These are phyloP conservation scores for Populus simonii DNA, from an alignment of 345 rosid species.

Conservation along the genomic window DNA sequence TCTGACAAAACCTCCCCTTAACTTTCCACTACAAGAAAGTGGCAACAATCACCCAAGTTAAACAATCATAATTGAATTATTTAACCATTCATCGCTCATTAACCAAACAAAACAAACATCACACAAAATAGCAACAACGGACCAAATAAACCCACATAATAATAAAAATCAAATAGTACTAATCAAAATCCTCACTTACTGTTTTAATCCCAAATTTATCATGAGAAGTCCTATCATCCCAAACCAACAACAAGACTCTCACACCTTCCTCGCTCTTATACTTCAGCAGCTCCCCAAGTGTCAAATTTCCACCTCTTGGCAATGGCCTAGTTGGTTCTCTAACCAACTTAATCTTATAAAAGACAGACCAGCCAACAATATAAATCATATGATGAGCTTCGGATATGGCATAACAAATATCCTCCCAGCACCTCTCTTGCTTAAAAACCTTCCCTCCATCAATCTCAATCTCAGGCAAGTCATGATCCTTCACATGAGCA, in stretches of 20 bases:
- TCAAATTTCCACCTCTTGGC: conserved; percentile 73
- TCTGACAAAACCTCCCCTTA: not conserved
- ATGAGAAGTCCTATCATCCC: conserved; percentile 94
- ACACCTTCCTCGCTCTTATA: conserved; percentile 95
- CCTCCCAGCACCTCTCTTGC: conserved; percentile 84
- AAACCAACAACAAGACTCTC: conserved; percentile 71
- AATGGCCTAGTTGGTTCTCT: conserved; percentile 67
- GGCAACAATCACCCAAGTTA: not conserved
- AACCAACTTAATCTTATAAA: conserved; percentile 66
- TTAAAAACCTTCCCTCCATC: conserved; percentile 45
- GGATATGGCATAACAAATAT: conserved; percentile 72
- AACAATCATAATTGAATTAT: not conserved
- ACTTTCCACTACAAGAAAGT: not conserved
- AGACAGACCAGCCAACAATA: conserved; percentile 89
- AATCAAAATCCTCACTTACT: conserved; percentile 45
- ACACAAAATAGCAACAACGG: not conserved
- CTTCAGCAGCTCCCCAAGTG: conserved; percentile 84
- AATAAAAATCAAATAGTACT: not conserved
- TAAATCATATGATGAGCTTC: conserved; percentile 98
- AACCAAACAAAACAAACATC: not conserved
- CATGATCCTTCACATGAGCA: conserved; percentile 60
- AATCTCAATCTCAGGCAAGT: conserved; percentile 44
- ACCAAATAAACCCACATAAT: not conserved
- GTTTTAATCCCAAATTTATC: conserved; percentile 55
- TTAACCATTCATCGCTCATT: not conserved